Base-by-base conservation (phyloP, 805 yeast species). In the Cyberlindnera suaveolens region DNA sequence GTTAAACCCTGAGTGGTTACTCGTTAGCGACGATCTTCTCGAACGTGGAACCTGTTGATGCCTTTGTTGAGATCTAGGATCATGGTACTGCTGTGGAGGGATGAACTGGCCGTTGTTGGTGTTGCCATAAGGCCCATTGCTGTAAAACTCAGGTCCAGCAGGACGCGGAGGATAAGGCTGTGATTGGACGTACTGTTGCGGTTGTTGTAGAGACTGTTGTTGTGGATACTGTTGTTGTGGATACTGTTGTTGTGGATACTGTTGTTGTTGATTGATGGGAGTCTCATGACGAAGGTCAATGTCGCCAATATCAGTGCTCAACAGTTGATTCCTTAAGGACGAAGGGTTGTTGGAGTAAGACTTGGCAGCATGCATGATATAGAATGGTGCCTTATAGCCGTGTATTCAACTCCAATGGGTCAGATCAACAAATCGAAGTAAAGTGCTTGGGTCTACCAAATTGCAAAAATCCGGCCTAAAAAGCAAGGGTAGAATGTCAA, bases 261-360 rank as follows among this genome's bases (percentile, higher is more conserved):
- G 31, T 34, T 37, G 45, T 8, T 34, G 31, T 31, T 34, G 40
- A 37, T 51, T 53, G 7, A 64, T 43, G 4, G 74, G 74, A 0
- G 56, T 56, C 48, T 75, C 78, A 14, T 69, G 50, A 14, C 67
- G 47, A 13, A 75, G 60, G 46, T 74, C 78, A 27, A 75, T 72
- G 46, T 54, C 61, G 0, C 76, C 78, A 10, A 67, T 54, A 20
- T 68, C 69, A 38, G 50, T 57, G 29, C 61, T 65, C 26, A 73
- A 47, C 15, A 69, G 56, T 46, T 66, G 67, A 42, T 59, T 66
- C 46, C 72, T 50, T 44, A 64, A 42, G 5, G 52, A 20, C 3
- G 49, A 27, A 11, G 31, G 15, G 20, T 35, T 23, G 31, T 43
- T 35, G 4, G 46, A 19, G 42, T 45, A 35, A 6, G 44, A 40